Conservation (phyloP, 495 filamentous ascomycete genomes). For the Penicillium pulvis region DNA sequence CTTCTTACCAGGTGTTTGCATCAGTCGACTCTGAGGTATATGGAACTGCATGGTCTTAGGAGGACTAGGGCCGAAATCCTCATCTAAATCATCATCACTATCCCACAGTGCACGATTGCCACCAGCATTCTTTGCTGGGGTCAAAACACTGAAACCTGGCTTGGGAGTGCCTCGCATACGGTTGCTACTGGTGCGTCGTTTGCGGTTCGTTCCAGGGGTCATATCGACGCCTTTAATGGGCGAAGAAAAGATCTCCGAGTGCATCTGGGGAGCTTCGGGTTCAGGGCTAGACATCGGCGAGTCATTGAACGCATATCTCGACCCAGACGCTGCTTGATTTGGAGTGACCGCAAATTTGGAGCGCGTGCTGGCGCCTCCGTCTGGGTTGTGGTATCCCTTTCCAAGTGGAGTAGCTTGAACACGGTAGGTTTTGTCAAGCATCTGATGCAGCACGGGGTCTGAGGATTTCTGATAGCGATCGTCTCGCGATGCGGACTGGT, state of each 20-base stretch:
- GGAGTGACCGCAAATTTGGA: constrained; percentile 43
- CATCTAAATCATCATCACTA: constrained; percentile 62
- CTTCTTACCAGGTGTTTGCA: constrained; percentile 85
- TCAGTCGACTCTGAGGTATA: constrained; percentile 78
- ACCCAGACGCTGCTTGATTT: constrained; percentile 29
- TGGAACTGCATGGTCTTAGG: constrained; percentile 98
- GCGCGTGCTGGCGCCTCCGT: constrained; percentile 26
- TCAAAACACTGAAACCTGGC: constrained; percentile 80
- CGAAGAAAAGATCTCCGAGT: constrained; percentile 84
- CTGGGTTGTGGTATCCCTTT: constrained; percentile 33
- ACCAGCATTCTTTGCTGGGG: constrained; percentile 50
- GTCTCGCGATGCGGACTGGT: constrained; percentile 36
- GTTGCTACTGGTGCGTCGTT: constrained; percentile 38
- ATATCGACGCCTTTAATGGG: constrained; percentile 47
- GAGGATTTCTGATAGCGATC: constrained; percentile 39
- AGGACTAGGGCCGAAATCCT: constrained; percentile 73
- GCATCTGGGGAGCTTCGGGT: constrained; percentile 76
- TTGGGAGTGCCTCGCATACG: constrained; percentile 48
- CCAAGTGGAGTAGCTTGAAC: constrained; percentile 87
- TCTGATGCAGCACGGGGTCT: constrained; percentile 81
- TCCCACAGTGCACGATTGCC: constrained; percentile 56
- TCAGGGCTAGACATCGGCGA: constrained; percentile 78
- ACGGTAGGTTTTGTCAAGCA: constrained; percentile 92
- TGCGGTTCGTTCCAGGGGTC: constrained; percentile 42
- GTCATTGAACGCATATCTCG: constrained; percentile 39